Percentiles rank a stretch among this genome's conserved stretches.
Conservation (phyloP, 2,329 filamentous ascomycete genomes). For the Emericellopsis cladophorae region DNA sequence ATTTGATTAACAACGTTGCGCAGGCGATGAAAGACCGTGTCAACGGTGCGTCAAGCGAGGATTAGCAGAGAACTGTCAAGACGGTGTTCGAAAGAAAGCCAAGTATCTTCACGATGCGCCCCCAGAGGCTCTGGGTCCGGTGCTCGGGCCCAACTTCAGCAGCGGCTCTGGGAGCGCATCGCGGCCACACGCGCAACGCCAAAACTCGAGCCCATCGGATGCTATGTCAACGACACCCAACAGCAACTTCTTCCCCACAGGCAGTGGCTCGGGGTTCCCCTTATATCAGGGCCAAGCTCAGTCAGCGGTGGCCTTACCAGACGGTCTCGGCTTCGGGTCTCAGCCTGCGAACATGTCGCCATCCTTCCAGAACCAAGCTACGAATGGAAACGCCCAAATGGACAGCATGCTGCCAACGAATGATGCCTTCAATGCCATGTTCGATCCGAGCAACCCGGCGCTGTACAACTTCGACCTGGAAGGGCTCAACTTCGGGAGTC, state of each 20-base stretch:
- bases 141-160: conserved; percentile 61
- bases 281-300: conserved; percentile 37
- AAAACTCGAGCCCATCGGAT: conserved; percentile 35
- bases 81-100: conserved; percentile 95
- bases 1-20: background rate
- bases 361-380: conserved; percentile 45
- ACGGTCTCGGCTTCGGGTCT: conserved; percentile 41
- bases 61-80: conserved; percentile 81
- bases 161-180: conserved; percentile 32
- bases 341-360: conserved; percentile 66
- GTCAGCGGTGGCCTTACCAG: conserved; percentile 16
- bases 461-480: conserved; percentile 94
- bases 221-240: conserved; percentile 19
- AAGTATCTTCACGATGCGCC: conserved; percentile 98
- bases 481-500: conserved; percentile 78
- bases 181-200: conserved; percentile 31
- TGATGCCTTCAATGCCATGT: conserved; percentile 49
- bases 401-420: conserved; percentile 37
- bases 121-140: conserved; percentile 77
- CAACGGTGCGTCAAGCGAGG: conserved; percentile 88
- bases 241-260: conserved; percentile 34
- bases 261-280: conserved; percentile 31
- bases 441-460: conserved; percentile 84
- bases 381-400: conserved; percentile 33
- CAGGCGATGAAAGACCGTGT: conserved; percentile 92